Evolutionary conservation across 2,329 filamentous ascomycete genomes (phyloP), one percentile per base, ranked within the genome.

Genomic region (Sarocladium strictum): DNA sequence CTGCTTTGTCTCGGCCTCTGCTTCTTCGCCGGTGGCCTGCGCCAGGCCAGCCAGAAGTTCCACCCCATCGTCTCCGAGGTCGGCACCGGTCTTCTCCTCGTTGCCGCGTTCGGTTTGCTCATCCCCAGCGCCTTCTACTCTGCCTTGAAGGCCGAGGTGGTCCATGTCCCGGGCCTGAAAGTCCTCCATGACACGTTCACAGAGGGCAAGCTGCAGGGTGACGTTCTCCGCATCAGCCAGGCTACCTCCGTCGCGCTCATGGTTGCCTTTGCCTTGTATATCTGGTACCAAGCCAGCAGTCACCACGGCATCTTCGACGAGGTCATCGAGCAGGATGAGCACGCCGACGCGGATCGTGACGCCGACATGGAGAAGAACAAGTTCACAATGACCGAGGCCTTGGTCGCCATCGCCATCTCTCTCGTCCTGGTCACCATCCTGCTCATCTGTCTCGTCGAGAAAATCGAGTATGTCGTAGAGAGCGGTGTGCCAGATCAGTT

Each of bases 1-100:
- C 68, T 88, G 10, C 76, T 89, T 1, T 89, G 85, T 58, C 69
- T 88, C 26, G 85, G 85, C 0, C 66, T 81, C 27, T 89, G 85
- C 64, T 89, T 89, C 68, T 78, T 87, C 54, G 75, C 81, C 14
- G 85, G 86, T 24, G 85, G 85, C 4, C 62, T 87, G 14, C 74
- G 74, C 49, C 76, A 80, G 38, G 72, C 81, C 11, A 77, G 79
- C 57, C 80, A 87, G 59, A 73, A 74, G 32, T 87, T 88, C 65
- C 80, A 86, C 58, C 76, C 81, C 54, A 81, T 81, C 2, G 75
- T 89, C n/a, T 84, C 81, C 55, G 85, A 89, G 66, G 83, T 84
- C 4, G 85, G 85, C 21, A 85, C 78, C 26, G 83, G 84, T 1
- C 64, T 89, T 27, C 72, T 89, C 27, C 71, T 89, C 43, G 83